phyloP scores from a whole-genome alignment of 257 asterid species.

The Coffea canephora region DNA sequence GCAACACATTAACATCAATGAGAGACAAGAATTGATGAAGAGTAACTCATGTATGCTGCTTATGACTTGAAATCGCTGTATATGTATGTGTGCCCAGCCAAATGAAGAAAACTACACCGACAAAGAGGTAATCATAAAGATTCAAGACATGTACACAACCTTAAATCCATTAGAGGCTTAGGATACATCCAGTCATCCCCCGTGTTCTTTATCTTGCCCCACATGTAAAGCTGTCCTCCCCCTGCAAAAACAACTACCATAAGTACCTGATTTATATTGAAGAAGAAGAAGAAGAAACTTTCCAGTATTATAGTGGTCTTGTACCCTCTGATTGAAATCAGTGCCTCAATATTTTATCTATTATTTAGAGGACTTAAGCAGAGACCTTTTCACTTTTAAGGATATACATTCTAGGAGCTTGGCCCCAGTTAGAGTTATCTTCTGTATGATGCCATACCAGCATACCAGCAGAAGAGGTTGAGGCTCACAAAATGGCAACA shows the following conservation, averaged over 20 bases:
- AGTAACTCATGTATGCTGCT: neutral
- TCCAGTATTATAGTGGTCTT: neutral
- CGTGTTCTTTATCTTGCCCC: constrained; percentile 89
- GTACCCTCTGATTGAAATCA: neutral
- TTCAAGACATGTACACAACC: constrained; percentile 43
- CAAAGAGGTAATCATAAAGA: neutral
- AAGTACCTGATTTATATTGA: neutral
- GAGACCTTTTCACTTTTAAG: neutral
- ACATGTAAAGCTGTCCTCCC: constrained; percentile 99
- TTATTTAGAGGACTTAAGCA: neutral
- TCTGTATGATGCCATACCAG: neutral
- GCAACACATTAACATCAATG: neutral
- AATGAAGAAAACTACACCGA: neutral
- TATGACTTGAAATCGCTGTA: neutral
- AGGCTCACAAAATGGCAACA: neutral
- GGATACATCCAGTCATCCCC: constrained; percentile 99
- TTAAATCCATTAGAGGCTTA: constrained; percentile 92
- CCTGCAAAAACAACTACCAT: constrained; percentile 39
- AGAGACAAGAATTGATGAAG: neutral
- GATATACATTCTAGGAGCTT: neutral
- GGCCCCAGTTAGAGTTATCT: neutral
- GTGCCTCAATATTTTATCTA: neutral
- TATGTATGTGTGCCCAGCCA: neutral
- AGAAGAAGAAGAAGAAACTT: neutral
- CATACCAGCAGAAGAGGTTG: neutral